Conservation (phyloP, 345 rosid species). For the Eucalyptus leucophloia region DNA sequence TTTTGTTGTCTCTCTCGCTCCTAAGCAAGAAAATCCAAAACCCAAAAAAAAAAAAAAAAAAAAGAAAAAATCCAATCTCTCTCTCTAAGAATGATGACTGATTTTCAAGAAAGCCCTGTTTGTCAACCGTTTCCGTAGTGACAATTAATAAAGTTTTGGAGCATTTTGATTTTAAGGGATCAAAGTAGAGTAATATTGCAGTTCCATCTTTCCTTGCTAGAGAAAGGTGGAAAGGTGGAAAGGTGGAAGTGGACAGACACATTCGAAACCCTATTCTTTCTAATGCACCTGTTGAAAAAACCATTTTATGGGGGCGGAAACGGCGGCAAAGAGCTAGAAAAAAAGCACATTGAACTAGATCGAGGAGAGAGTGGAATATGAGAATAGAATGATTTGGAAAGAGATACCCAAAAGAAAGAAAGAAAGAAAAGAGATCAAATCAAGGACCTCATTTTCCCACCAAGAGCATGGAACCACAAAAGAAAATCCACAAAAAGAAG, state of each 20-base stretch:
- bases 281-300: too few relatives aligned
- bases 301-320: too few relatives aligned
- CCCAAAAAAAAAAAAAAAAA: not conserved
- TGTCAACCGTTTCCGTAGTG: not conserved
- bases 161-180: not conserved
- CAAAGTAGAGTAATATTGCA: too few relatives aligned
- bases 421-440: too few relatives aligned
- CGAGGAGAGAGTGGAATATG: not conserved
- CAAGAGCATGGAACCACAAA: not conserved
- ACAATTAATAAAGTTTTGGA: not conserved
- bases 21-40: too few relatives aligned
- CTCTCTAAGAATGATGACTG: too few relatives aligned
- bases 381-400: not conserved
- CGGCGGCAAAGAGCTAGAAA: not conserved
- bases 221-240: too few relatives aligned
- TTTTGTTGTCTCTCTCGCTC: not conserved
- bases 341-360: not conserved
- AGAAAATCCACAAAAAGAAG: not conserved
- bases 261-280: too few relatives aligned
- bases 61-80: not conserved
- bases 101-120: too few relatives aligned
- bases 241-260: not conserved
- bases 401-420: not conserved
- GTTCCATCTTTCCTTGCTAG: not conserved
- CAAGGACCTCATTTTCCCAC: too few relatives aligned